Evolutionary conservation across 306 rosid genomes (phyloP), one percentile per base, ranked within the genome.

Genomic region (Phaseolus lunatus): DNA sequence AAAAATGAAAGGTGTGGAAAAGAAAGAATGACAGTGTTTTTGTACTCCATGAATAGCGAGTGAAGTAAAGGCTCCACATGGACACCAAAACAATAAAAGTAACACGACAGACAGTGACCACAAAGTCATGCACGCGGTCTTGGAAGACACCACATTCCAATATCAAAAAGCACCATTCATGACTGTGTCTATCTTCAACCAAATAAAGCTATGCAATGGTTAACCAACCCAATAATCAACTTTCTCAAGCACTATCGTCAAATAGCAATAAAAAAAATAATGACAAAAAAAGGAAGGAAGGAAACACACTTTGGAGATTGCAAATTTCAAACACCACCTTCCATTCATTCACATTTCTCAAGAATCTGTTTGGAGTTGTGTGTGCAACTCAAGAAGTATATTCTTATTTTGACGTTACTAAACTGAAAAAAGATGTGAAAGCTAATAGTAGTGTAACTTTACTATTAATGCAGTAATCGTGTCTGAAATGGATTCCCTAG

Each of bases 171-270:
- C 37, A 24, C 37, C 3, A 57, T 57, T 57, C 37, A 35, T 57
- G 64, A 57, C 35, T 57, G 19, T 24, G 10, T 57, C 5, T 20
- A 56, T 56, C 9, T 56, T 11, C n/a, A 23, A 56, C n/a, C n/a
- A 10, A 12, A 23, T 12, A 58, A 58, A 9, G 0, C 19, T 14
- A 24, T 4, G 19, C 37, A 11, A 20, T 13, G 39, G 18, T 57
- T 5, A 23, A 13, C 31, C 29, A 54, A 24, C 19, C 13, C 37
- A 57, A 57, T 19, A 57, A 57, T 57, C 64, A 11, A 23, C 63
- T 56, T 56, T 56, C 33, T 56, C n/a, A 56, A 56, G 23, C 23
- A 41, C 45, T 41, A 22, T 54, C 62, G n/a, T n/a, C n/a, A n/a
- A n/a, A n/a, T n/a, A 1, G 12, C 15, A 54, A 31, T 22, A 22